Evolutionary conservation across 495 filamentous ascomycete species (phyloP).

Genomic region (Rusavskia elegans): DNA sequence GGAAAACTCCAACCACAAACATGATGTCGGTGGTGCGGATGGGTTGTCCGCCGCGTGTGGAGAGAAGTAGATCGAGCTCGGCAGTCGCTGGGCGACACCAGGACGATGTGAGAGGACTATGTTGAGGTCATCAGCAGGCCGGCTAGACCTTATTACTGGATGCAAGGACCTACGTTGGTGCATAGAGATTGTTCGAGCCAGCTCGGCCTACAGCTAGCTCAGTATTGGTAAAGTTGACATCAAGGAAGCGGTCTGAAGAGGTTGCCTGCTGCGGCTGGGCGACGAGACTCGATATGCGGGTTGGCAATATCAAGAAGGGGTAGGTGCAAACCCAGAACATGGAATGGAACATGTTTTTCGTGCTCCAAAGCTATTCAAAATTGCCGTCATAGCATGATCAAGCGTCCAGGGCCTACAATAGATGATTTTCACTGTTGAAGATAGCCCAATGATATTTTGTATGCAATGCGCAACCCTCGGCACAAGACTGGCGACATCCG

Average conservation of each 20-base stretch:
- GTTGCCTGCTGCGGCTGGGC: neutral
- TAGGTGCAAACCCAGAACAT: neutral
- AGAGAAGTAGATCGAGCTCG: neutral
- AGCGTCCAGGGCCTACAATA: neutral
- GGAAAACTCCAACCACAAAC: neutral
- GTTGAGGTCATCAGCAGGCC: too few species aligned
- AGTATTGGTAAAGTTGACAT: too few species aligned
- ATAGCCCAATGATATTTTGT: neutral
- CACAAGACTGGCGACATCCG: conserved; percentile 4
- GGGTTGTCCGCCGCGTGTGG: neutral
- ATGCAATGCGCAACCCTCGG: conserved; percentile 5
- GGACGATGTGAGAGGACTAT: neutral
- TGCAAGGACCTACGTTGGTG: too few species aligned
- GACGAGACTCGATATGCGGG: neutral
- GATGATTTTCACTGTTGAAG: neutral
- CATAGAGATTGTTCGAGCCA: too few species aligned
- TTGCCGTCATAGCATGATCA: neutral
- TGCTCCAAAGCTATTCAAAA: neutral
- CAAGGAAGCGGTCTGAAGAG: too few species aligned
- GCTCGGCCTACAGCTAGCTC: too few species aligned
- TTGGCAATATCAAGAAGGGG: neutral
- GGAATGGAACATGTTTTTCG: neutral
- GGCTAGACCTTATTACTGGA: too few species aligned
- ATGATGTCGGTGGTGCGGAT: neutral
- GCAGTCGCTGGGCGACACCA: neutral